phyloP scores from a whole-genome alignment of 1,284 basidiomycete genomes.

The Leccinum laetum region DNA sequence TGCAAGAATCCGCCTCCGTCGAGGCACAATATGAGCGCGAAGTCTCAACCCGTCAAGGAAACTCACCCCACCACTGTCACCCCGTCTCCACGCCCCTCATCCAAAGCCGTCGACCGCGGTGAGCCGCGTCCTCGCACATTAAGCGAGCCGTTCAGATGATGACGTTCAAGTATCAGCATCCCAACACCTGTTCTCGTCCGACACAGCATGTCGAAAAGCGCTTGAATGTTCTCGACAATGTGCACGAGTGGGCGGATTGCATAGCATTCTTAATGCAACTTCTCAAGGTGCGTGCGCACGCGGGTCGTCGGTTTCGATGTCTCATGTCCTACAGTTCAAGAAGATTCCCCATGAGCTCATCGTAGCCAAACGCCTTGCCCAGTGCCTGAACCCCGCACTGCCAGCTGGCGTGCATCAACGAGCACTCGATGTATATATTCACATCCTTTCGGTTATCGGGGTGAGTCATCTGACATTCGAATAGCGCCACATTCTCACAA shows the following conservation, averaged over 20 bases:
- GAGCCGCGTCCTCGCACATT: constrained; percentile 22
- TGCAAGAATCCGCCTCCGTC: constrained; percentile 15
- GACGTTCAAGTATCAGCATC: constrained; percentile 36
- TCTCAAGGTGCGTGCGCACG: constrained; percentile 63
- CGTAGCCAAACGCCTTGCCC: constrained; percentile 93
- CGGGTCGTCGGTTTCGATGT: not conserved
- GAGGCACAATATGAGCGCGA: constrained; percentile 22
- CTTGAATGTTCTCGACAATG: constrained; percentile 91
- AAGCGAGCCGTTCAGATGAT: constrained; percentile 2
- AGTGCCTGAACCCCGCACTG: constrained; percentile 96
- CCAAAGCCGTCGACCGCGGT: constrained; percentile 50
- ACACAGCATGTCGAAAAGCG: constrained; percentile 91
- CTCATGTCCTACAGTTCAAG: constrained; percentile 72
- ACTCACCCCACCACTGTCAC: constrained; percentile 16
- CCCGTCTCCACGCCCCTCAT: constrained; percentile 36
- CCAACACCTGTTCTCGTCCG: constrained; percentile 60
- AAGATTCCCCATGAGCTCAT: constrained; percentile 96
- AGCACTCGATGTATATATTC: constrained; percentile 93
- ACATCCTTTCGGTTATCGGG: constrained; percentile 89
- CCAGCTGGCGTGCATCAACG: constrained; percentile 97
- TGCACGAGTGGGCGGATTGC: constrained; percentile 99
- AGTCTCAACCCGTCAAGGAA: constrained; percentile 19
- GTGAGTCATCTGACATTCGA: constrained; percentile 45
- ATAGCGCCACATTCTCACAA: constrained; percentile 5
- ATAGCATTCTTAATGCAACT: constrained; percentile 96